Conservation (phyloP, 805 yeast genomes). For the Metschnikowia vanudenii region DNA sequence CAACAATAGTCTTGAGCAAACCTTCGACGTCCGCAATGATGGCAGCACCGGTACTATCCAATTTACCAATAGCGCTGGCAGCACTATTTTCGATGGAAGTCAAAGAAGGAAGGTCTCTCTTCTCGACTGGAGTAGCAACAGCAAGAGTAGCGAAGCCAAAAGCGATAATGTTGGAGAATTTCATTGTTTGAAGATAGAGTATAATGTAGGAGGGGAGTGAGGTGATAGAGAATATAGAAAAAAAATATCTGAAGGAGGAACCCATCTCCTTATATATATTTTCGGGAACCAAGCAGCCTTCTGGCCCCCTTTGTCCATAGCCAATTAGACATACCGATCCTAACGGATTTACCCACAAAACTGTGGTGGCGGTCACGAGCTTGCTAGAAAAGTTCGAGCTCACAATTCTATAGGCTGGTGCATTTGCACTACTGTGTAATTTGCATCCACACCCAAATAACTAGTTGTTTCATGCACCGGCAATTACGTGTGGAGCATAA, state of each 20-base stretch:
- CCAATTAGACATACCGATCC: too few species aligned
- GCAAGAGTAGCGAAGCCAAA: constrained; percentile 8
- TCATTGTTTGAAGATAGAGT: constrained; percentile 5
- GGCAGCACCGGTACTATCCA: constrained; percentile 1
- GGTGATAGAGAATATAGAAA: background rate
- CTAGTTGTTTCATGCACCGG: too few species aligned
- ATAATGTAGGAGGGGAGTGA: background rate
- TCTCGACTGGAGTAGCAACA: constrained; percentile 4
- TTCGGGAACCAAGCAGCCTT: background rate
- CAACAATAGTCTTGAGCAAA: constrained; percentile 5
- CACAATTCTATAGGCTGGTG: too few species aligned
- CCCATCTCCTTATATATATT: background rate
- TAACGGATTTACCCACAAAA: too few species aligned
- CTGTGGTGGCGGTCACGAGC: too few species aligned
- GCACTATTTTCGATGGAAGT: background rate
- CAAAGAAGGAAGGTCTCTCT: background rate
- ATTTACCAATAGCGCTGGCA: background rate
- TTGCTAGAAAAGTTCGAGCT: too few species aligned
- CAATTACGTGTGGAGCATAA: too few species aligned
- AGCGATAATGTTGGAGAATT: constrained; percentile 5
- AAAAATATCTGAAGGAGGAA: background rate
- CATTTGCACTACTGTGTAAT: too few species aligned
- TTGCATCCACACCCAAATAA: too few species aligned
- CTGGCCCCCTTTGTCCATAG: too few species aligned
- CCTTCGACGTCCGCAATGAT: constrained; percentile 3